Conservation (phyloP, 305 asterid species). For the Striga hermonthica region DNA sequence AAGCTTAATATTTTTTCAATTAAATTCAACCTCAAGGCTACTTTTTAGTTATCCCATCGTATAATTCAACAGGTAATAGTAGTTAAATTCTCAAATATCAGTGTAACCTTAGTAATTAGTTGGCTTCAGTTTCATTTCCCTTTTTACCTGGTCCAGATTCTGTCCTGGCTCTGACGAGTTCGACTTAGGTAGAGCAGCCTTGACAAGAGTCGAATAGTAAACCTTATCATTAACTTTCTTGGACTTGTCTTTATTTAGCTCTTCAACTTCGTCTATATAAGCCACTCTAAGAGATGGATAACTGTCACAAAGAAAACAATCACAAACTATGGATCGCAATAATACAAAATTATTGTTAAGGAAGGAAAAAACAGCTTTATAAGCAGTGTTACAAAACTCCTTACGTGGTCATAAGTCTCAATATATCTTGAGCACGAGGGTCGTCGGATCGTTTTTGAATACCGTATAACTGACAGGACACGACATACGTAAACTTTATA, state of each 20-base stretch:
- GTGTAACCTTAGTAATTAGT: slow-evolving; percentile 23
- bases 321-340: no score
- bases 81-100: background rate
- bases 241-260: slow-evolving; percentile 63
- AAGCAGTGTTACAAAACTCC: slow-evolving; percentile 32
- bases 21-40: background rate
- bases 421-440: slow-evolving; percentile 74
- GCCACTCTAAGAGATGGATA: slow-evolving; percentile 88
- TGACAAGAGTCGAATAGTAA: slow-evolving; percentile 81
- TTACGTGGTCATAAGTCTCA: slow-evolving; percentile 79
- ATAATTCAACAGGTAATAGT: background rate
- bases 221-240: slow-evolving; percentile 69
- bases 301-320: slow-evolving; percentile 36
- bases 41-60: background rate
- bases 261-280: slow-evolving; percentile 86
- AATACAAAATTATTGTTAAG: no score
- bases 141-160: slow-evolving; percentile 79
- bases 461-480: slow-evolving; percentile 84
- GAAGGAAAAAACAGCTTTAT: slow-evolving; percentile 15
- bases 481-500: slow-evolving; percentile 86
- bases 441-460: slow-evolving; percentile 86
- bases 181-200: slow-evolving; percentile 78
- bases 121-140: slow-evolving; percentile 13
- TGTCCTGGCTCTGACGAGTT: slow-evolving; percentile 75
- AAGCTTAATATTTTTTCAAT: background rate